phyloP scores from a whole-genome alignment of 2,329 filamentous ascomycete genomes.

The Claviceps paspali region DNA sequence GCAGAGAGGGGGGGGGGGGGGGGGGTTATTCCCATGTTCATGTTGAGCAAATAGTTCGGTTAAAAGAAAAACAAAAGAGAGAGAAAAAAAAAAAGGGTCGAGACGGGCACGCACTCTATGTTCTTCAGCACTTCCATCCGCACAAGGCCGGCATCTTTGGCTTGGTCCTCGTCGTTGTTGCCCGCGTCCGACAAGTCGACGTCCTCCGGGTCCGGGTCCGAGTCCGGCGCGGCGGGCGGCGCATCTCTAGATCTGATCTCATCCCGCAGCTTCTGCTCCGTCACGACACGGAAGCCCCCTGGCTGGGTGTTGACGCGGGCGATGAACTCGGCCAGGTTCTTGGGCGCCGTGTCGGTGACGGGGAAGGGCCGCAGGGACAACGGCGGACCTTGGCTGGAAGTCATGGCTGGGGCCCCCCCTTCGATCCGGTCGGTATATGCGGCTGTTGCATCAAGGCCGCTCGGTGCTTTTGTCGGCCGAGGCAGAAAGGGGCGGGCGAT shows the following conservation, averaged over 20 bases:
- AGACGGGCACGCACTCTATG: constrained; percentile 33
- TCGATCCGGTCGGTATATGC: not conserved
- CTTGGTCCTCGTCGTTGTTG: constrained; percentile 26
- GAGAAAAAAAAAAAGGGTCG: no score
- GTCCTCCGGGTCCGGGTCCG: constrained; percentile 30
- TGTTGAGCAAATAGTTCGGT: no score
- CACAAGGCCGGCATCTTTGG: constrained; percentile 33
- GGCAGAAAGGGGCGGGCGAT: not conserved
- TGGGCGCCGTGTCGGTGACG: constrained; percentile 38
- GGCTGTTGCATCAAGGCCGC: not conserved
- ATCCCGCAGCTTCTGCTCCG: constrained; percentile 53
- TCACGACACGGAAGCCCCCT: constrained; percentile 68
- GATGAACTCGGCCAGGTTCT: constrained; percentile 59
- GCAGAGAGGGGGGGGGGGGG: not conserved
- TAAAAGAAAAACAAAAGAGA: not conserved
- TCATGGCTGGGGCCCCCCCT: constrained; percentile 12
- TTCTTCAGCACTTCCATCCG: constrained; percentile 41
- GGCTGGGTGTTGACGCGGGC: constrained; percentile 62
- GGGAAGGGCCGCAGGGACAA: constrained; percentile 29
- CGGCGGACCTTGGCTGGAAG: constrained; percentile 17
- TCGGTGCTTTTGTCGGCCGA: not conserved
- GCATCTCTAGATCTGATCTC: constrained; percentile 40
- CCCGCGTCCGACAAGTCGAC: constrained; percentile 32
- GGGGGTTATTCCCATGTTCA: no score
- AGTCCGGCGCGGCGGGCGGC: constrained; percentile 25